phyloP scores from a whole-genome alignment of 805 yeast genomes.

The Nakazawaea siamensis region DNA sequence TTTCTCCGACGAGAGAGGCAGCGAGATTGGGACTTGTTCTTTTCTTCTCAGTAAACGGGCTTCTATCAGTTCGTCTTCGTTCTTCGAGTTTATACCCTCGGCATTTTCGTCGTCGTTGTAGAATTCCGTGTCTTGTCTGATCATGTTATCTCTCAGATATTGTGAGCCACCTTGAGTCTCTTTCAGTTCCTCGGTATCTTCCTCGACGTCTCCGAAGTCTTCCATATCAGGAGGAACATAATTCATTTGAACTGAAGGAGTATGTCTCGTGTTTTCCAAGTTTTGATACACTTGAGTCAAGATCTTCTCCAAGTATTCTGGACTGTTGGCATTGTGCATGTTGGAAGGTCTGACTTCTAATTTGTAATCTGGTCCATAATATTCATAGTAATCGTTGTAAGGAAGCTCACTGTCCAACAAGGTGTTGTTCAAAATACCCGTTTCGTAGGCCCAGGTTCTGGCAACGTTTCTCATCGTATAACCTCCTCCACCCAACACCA shows the following conservation, averaged over 20 bases:
- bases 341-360: conserved; percentile 91
- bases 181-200: conserved; percentile 68
- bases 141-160: conserved; percentile 66
- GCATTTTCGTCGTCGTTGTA: conserved; percentile 56
- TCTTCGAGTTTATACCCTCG: conserved; percentile 17
- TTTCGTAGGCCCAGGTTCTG: conserved; percentile 90
- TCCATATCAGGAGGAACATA: conserved; percentile 85
- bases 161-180: conserved; percentile 92
- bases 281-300: conserved; percentile 68
- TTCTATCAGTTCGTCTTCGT: conserved; percentile 6
- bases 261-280: conserved; percentile 84
- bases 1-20: conserved; percentile 1
- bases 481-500: conserved; percentile 98
- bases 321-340: conserved; percentile 93
- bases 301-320: conserved; percentile 83
- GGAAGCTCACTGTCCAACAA: conserved; percentile 73
- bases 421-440: conserved; percentile 79
- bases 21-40: conserved; percentile 8
- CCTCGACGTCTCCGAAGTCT: conserved; percentile 70
- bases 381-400: conserved; percentile 93
- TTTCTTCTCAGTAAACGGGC: conserved; percentile 7
- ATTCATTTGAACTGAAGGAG: conserved; percentile 95
- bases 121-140: conserved; percentile 71
- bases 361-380: conserved; percentile 94
- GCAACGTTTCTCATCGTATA: conserved; percentile 97